phyloP scores from a whole-genome alignment of 2,329 filamentous ascomycete species.

The Fusarium sp. region DNA sequence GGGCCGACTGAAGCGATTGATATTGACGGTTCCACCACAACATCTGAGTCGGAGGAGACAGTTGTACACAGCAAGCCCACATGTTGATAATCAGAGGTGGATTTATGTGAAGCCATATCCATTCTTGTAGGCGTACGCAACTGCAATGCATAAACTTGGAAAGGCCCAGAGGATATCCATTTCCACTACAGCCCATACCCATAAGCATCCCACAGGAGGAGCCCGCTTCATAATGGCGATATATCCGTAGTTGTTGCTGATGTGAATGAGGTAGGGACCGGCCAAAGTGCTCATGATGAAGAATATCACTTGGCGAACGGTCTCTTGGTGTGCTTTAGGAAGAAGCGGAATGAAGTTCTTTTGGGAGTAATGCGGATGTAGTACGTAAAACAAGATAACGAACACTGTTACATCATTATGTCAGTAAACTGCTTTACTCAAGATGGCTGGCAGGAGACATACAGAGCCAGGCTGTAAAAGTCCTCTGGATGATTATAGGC shows the following conservation, averaged over 20 bases:
- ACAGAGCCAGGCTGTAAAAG: slow-evolving; percentile 67
- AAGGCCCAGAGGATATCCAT: slow-evolving; percentile 77
- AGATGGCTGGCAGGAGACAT: slow-evolving; percentile 37
- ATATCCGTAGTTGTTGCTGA: slow-evolving; percentile 84
- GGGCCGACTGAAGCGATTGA: slow-evolving; percentile 18
- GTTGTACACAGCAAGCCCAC: neutral
- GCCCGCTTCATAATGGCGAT: slow-evolving; percentile 91
- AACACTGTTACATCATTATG: slow-evolving; percentile 60
- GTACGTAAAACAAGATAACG: slow-evolving; percentile 65
- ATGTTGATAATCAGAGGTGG: neutral
- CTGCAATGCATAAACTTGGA: slow-evolving; percentile 62
- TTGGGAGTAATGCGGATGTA: slow-evolving; percentile 66
- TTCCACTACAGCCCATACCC: slow-evolving; percentile 94
- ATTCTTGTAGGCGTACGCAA: slow-evolving; percentile 60
- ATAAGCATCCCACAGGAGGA: slow-evolving; percentile 88
- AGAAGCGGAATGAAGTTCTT: slow-evolving; percentile 64
- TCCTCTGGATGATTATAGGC: slow-evolving; percentile 65
- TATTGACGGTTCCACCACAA: slow-evolving; percentile 16
- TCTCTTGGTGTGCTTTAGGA: slow-evolving; percentile 59
- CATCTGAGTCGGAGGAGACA: slow-evolving; percentile 6
- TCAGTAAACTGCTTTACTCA: slow-evolving; percentile 6
- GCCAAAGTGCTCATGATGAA: slow-evolving; percentile 68
- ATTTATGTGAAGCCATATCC: slow-evolving; percentile 61
- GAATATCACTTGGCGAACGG: slow-evolving; percentile 72
- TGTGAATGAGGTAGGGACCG: slow-evolving; percentile 84